Percentiles rank a stretch among this genome's conserved stretches.
Evolutionary conservation across 2,329 filamentous ascomycete genomes (phyloP).

Genomic region (Kalmusia sp.): DNA sequence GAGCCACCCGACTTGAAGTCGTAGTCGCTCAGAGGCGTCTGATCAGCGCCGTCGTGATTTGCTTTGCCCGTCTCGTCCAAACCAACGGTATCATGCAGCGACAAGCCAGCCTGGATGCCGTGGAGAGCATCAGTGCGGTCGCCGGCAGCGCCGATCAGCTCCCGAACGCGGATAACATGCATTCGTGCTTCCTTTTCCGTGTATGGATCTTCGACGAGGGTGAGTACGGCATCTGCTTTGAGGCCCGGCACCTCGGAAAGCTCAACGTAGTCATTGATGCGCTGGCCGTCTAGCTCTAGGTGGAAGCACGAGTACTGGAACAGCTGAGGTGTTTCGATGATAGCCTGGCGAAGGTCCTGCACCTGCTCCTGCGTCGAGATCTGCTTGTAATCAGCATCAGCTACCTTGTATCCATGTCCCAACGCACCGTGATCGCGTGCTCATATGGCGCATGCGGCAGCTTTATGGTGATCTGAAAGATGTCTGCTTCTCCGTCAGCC

Average conservation of each 20-base stretch:
- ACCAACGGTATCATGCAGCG: constrained; percentile 82
- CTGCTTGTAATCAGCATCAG: constrained; percentile 54
- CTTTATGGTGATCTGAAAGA: constrained; percentile 78
- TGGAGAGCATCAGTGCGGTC: constrained; percentile 87
- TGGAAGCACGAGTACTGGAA: constrained; percentile 99
- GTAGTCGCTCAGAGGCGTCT: constrained; percentile 67
- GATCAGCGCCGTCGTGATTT: constrained; percentile 39
- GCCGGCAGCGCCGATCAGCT: constrained; percentile 90
- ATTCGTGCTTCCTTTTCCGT: constrained; percentile 98
- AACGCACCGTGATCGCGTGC: constrained; percentile 80
- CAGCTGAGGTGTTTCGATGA: constrained; percentile 90
- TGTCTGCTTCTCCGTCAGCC: constrained; percentile 46
- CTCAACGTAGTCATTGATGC: constrained; percentile 94
- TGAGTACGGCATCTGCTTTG: constrained; percentile 76
- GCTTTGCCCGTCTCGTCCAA: constrained; percentile 42
- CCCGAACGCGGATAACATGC: constrained; percentile 88
- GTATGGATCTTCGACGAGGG: constrained; percentile 91
- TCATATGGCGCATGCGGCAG: constrained; percentile 81
- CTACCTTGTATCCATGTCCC: neutral
- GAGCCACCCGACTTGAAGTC: constrained; percentile 75
- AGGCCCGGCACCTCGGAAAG: constrained; percentile 88
- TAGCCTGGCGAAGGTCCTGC: constrained; percentile 94
- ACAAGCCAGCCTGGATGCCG: constrained; percentile 83
- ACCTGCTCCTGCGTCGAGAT: constrained; percentile 94
- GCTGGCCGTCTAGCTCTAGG: constrained; percentile 85